Base-by-base conservation (phyloP, 225 moss, liverwort and hornwort species). In the Bryum argenteum region DNA sequence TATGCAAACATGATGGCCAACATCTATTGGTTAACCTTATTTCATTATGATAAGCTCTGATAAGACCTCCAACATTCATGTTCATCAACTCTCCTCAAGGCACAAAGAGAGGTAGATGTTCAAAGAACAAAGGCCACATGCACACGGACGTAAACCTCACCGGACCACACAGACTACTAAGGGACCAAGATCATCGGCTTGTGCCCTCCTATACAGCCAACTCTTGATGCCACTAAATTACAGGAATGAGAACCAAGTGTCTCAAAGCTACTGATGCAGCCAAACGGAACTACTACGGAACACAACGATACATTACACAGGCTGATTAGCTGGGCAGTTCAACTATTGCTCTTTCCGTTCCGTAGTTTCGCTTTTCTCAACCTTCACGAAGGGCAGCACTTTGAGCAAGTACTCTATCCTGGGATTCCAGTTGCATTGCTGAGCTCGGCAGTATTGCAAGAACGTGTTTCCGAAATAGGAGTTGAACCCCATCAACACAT, bases 401-500 rank as follows among this genome's bases (percentile, higher is more conserved):
- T 89, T 88, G 37, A 85, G 72, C 39, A 90, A 65, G 61, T 89
- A 84, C 65, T 80, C 78, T 70, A 95, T 69, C 81, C 77, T 87
- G 37, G 90, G 92, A 75, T 82, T 91, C 92, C 92, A 92, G 63
- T 75, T 76, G 58, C 90, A 75, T 79, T 91, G 89, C 86, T 92
- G 89, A 52, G 92, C 95, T 81, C 94, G 80, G 72, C 90, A 92
- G 76, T 86, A 91, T 80, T 88, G 88, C 70, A 95, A 78, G 64
- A 92, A 92, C 4, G 77, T 92, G 67, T 88, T 92, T 22, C 92
- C 89, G 58, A 88, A 88, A 76, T 92, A 95, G 24, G 92, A 90
- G 76, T 87, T 90, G 67, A 90, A 87, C 22, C 90, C 92, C 85
- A 89, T 90, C 42, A 92, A 88, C 18, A 95, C 80, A 80, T 95